Evolutionary conservation across 108 stramenopile species (phyloP).

Genomic region (Phaeodactylum tricornutum): DNA sequence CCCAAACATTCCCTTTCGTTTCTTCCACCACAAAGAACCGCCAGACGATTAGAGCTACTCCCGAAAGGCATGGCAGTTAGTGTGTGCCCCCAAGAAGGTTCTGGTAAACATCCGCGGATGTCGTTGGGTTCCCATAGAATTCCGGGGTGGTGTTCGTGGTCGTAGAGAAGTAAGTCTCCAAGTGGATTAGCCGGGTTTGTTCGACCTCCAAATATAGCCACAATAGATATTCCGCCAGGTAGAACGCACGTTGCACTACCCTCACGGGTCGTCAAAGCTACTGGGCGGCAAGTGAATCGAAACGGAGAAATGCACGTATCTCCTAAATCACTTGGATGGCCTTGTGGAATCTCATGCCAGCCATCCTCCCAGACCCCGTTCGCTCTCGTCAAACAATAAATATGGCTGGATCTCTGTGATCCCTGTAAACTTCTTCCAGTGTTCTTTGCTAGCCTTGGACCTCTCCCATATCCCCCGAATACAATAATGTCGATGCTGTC

Average conservation of each 20-base stretch:
- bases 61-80: no score
- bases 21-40: conserved; percentile 19
- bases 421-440: neutral
- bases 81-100: conserved; percentile 64
- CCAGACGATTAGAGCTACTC: conserved; percentile 9
- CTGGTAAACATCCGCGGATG: conserved; percentile 35
- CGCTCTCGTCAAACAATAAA: conserved; percentile 12
- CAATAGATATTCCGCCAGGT: conserved; percentile 7
- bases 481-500: conserved; percentile 25
- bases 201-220: conserved; percentile 36
- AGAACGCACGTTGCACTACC: neutral
- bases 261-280: conserved; percentile 4
- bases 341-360: conserved; percentile 1
- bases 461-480: conserved; percentile 75
- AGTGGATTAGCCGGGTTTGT: conserved; percentile 22
- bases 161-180: conserved; percentile 22
- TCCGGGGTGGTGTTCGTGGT: conserved; percentile 1
- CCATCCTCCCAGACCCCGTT: neutral
- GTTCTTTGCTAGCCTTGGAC: conserved; percentile 21
- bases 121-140: conserved; percentile 19
- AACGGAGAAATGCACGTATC: no score
- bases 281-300: neutral
- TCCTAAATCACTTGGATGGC: no score
- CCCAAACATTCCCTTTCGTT: conserved; percentile 12
- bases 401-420: conserved; percentile 7